Evolutionary conservation across 1,284 basidiomycete genomes (phyloP), one percentile per base, ranked within the genome.

Genomic region (Singerocomus inundabilis): DNA sequence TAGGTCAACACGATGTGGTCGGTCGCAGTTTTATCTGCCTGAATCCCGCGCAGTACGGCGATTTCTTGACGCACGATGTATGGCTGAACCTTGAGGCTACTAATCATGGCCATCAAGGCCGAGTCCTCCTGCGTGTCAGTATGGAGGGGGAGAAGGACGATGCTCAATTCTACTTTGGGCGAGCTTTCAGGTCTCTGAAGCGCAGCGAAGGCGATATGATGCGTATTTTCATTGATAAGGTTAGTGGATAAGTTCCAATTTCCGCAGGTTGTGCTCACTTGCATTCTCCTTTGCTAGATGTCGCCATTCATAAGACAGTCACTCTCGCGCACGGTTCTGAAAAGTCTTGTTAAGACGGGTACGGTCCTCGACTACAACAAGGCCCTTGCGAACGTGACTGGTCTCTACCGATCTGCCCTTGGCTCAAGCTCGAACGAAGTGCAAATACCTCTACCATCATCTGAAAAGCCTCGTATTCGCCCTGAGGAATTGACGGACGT

Each of bases 111-210:
- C 58, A 68, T 6, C 81, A 85, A 51, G 94, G 95, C 2, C 83
- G 93, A 30, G 79, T 98, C 31, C 72, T 97, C 39, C 73, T 98
- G 24, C 81, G 97, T 7, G 81, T 99, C 46, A 96, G 93, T 66
- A 98, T 99, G 94, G 97, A 99, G 65, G 94, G 94, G 40, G 96
- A 98, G 76, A 92, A 96, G 69, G 95, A 98, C 64, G 97, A 99
- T 66, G 92, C 96, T 18, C 90, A 93, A 58, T 99, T 98, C 76
- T 94, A 93, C 74, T 99, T 99, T 65, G 97, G 97, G 11, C 80
- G 93, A 34, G 97, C 90, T 1, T 99, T 99, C 78, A 80, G 96
- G 33, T 94, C 88, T 41, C 70, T 99, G 60, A 98, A 99, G 72
- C 79, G 96, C 24, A 90, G 93, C 0, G 95, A 99, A 67, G 85